Base-by-base conservation (phyloP, 106 monocot genomes). In the Acanthochlamys bracteata region DNA sequence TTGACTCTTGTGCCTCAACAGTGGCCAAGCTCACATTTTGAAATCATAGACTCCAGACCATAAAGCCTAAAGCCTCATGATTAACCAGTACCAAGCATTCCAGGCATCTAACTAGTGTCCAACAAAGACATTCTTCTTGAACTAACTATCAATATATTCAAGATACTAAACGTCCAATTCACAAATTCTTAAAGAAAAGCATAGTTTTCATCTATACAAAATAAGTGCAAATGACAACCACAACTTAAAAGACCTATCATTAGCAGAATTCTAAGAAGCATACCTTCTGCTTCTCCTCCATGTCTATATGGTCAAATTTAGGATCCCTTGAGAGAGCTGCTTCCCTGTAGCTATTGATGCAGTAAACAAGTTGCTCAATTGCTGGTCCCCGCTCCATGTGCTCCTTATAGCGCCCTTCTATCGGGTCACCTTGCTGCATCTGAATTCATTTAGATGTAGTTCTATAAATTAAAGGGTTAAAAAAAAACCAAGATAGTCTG, bases 271-370 rank as follows among this genome's bases (percentile, higher is more conserved):
- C 12, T 14, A 49, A 14, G 15, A 10, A 49, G 39, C 53, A 41
- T 72, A 96, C 96, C 91, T 98, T 91, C 23, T 91, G 88, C 72
- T 98, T 98, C 7, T 98, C 96, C 24, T 78, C 72, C 42, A 74
- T 45, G 45, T 98, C 96, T 61, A 98, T 98, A 65, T 98, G 96
- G 57, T 98, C 96, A 79, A 88, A 98, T 51, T 79, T 79, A 7
- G 84, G 83, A 73, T 88, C 85, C 19, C 69, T 85, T 20, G 91
- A 88, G 59, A 85, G 66, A 8, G 96, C 96, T 6, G 88, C 96
- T 22, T 85, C 83, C 66, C 82, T 85, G 57, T 75, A 98, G 68
- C 96, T 88, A 46, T 70, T 75, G 68, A 98, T 73, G 64, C 91
- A 98, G 68, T 91, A 71, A 26, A 24, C 61, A 33, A 98, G 78